phyloP scores from a whole-genome alignment of 1,284 basidiomycete genomes.

The Sanghuangporus sanghuang region DNA sequence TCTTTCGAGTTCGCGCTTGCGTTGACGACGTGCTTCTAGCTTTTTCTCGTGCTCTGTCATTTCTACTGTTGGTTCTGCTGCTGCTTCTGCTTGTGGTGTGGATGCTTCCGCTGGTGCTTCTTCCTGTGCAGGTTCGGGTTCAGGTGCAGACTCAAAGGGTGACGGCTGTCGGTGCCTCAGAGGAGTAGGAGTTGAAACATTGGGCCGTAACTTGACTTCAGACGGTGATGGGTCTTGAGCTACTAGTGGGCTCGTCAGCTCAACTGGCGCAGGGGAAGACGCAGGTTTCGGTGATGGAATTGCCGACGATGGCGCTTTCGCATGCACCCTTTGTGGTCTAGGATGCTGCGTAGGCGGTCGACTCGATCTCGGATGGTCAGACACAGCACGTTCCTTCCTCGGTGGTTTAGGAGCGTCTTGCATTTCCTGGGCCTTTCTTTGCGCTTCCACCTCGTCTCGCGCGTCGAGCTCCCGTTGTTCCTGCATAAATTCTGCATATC shows the following conservation, averaged over 20 bases:
- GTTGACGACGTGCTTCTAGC: conserved; percentile 35
- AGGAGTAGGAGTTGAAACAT: background rate
- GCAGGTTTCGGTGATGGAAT: background rate
- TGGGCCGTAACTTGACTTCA: background rate
- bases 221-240: background rate
- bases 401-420: background rate
- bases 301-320: background rate
- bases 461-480: conserved; percentile 73
- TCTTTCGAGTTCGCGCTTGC: conserved; percentile 46
- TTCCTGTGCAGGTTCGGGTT: background rate
- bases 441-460: conserved; percentile 53
- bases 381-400: background rate
- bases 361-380: background rate
- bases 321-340: background rate
- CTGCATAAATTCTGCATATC: conserved; percentile 72
- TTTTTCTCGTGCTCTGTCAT: conserved; percentile 41
- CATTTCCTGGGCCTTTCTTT: conserved; percentile 24
- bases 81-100: background rate
- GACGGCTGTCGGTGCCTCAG: background rate
- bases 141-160: background rate
- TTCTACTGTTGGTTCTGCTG: background rate
- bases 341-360: background rate
- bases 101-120: background rate
- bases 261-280: background rate
- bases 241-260: background rate